Base-by-base conservation (phyloP, 164 flowering plant species). In the Stephania cephalantha region DNA sequence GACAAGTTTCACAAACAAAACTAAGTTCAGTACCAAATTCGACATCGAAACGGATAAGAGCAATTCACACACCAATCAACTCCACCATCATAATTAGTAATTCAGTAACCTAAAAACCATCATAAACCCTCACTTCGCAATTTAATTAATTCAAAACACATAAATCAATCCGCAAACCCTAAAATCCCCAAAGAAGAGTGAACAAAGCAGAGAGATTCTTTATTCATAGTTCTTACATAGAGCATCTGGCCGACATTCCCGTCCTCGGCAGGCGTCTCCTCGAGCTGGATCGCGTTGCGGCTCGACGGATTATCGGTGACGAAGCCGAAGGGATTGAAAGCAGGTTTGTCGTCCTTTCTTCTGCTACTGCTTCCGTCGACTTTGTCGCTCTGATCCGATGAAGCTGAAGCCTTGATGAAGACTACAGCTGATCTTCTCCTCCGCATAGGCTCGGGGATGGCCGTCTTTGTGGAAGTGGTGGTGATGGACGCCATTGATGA, bases 171-270 rank as follows among this genome's bases (percentile, higher is more conserved):
- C 42, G 4, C 42, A 2, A 35, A 35, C 2, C 42, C 42, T 35
- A 35, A 35, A 35, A 35, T 35, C 42, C 42, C 42, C 2, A 35
- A 35, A 35, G 3, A 35, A 35, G 42, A 35, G 42, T 35, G 2
- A 35, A 35, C 42, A 35, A 35, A 35, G 42, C 42, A 4, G 42
- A 35, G 3, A 35, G 4, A 35, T 35, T 35, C 42, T 35, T 35
- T 35, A 35, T 35, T 35, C 42, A 2, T 35, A 4, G 1, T 1
- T 73, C 89, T 77, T 80, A 95, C 99, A 76, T 90, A 87, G 70
- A 95, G 91, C 95, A 95, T 86, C 78, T 95, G 97, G 65, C 99
- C 99, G 68, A 95, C 99, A 77, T 95, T 95, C 48, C 98, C 98
- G 63, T 86, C 95, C 83, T 95, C 94, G 2, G 97, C 99, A 4